phyloP scores from a whole-genome alignment of 2,329 filamentous ascomycete species.

The Verticillium nonalfalfae region DNA sequence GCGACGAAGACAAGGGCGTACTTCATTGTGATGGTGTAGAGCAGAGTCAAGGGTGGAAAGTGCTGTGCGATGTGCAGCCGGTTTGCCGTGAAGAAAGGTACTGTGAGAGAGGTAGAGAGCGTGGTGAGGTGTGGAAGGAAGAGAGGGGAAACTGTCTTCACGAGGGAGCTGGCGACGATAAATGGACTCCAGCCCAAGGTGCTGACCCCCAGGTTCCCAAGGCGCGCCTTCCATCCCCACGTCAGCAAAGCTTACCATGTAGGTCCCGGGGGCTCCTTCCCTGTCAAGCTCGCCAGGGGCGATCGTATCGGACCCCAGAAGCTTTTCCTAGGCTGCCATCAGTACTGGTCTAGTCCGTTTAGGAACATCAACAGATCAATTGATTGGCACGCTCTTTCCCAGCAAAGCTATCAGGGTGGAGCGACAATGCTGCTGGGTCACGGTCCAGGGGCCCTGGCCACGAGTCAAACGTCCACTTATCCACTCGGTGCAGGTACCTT shows the following conservation, averaged over 20 bases:
- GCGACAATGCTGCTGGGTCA: too few relatives aligned
- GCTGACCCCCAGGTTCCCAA: background rate
- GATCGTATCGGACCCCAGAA: background rate
- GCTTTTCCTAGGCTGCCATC: background rate
- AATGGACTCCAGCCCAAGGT: background rate
- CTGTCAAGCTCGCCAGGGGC: background rate
- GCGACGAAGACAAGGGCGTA: conserved; percentile 23
- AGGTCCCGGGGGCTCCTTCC: background rate
- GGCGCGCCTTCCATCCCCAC: background rate
- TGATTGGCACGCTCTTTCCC: too few relatives aligned
- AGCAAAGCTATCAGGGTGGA: too few relatives aligned
- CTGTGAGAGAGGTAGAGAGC: background rate
- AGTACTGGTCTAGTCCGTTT: background rate
- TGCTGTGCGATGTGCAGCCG: background rate
- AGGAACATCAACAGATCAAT: background rate
- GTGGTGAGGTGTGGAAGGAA: background rate
- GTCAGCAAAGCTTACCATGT: background rate
- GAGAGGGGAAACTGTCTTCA: background rate
- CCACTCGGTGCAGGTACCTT: background rate
- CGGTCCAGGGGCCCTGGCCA: background rate
- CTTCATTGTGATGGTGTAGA: conserved; percentile 30
- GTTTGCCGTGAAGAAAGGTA: background rate
- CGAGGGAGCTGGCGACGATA: background rate
- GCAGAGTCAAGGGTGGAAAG: background rate
- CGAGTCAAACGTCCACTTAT: background rate